Conservation (phyloP, 148 eudicot species). For the Persicaria maculosa region DNA sequence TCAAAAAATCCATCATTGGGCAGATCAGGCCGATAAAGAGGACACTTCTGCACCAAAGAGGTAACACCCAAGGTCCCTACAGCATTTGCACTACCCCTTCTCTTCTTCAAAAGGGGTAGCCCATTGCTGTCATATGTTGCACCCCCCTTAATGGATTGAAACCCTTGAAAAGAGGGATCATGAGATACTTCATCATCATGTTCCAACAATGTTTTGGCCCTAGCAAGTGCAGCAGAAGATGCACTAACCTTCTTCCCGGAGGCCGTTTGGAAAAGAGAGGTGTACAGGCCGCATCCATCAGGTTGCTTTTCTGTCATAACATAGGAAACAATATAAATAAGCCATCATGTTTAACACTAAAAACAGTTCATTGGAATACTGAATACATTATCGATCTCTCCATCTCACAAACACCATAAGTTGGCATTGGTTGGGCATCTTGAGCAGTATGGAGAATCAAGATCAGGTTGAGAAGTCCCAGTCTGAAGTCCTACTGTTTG, state of each 20-base stretch:
- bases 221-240: conserved; percentile 58
- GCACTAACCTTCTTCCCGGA: conserved; percentile 71
- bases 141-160: conserved; percentile 27
- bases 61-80: conserved; percentile 21
- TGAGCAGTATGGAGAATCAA: neutral
- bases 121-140: conserved; percentile 17
- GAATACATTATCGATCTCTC: neutral
- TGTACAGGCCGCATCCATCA: conserved; percentile 20
- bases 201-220: conserved; percentile 70
- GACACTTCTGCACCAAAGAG: neutral
- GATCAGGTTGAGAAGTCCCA: neutral
- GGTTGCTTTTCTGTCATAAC: conserved; percentile 10
- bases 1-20: no score
- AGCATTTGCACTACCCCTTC: conserved; percentile 5
- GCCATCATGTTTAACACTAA: neutral
- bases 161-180: conserved; percentile 26
- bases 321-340: neutral
- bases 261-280: conserved; percentile 85
- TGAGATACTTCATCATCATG: conserved; percentile 35
- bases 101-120: conserved; percentile 15
- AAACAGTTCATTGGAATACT: neutral
- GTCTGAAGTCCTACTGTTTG: neutral
- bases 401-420: neutral
- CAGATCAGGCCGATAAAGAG: no score
- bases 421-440: neutral